Evolutionary conservation across 2,329 filamentous ascomycete genomes (phyloP).

Genomic region (Penicillium capsulatum): DNA sequence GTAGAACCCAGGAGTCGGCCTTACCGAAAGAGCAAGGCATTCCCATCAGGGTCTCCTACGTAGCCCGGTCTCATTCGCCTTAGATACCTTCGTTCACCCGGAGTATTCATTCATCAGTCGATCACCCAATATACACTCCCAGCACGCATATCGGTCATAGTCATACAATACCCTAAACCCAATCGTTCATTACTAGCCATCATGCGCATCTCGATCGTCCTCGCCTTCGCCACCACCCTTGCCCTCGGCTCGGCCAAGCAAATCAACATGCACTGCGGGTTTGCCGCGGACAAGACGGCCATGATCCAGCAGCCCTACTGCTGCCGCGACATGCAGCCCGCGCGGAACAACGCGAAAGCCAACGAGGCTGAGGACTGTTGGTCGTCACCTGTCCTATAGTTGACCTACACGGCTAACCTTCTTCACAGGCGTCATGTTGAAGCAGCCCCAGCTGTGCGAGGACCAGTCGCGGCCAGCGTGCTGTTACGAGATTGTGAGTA

Average conservation of each 20-base stretch:
- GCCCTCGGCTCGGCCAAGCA: slow-evolving; percentile 17
- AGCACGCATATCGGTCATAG: too few relatives aligned
- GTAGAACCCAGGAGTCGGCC: slow-evolving; percentile 4
- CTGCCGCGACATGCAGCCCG: slow-evolving; percentile 23
- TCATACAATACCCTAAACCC: too few relatives aligned
- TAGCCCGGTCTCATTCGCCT: slow-evolving; percentile 4
- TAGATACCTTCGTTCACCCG: not conserved
- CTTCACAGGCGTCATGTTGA: slow-evolving; percentile 12
- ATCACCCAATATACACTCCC: too few relatives aligned
- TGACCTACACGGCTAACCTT: slow-evolving; percentile 9
- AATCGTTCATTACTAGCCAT: slow-evolving; percentile 5
- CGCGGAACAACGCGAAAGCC: slow-evolving; percentile 17
- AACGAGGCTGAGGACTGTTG: slow-evolving; percentile 25
- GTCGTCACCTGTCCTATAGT: slow-evolving; percentile 2
- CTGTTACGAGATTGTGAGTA: slow-evolving; percentile 31
- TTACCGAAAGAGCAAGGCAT: slow-evolving; percentile 15
- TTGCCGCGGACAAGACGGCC: slow-evolving; percentile 24
- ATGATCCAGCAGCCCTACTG: slow-evolving; percentile 30
- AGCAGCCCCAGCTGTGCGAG: slow-evolving; percentile 22
- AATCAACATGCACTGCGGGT: slow-evolving; percentile 27
- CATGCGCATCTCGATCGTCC: slow-evolving; percentile 19
- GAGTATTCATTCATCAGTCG: slow-evolving; percentile 7
- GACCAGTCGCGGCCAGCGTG: slow-evolving; percentile 27
- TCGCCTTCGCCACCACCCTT: slow-evolving; percentile 14
- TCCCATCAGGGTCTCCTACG: slow-evolving; percentile 6